A percentile compares a stretch with the other conserved stretches of the same genome.
Conservation (phyloP, 768 basidiomycete genomes). For the Mycena epipterygia region DNA sequence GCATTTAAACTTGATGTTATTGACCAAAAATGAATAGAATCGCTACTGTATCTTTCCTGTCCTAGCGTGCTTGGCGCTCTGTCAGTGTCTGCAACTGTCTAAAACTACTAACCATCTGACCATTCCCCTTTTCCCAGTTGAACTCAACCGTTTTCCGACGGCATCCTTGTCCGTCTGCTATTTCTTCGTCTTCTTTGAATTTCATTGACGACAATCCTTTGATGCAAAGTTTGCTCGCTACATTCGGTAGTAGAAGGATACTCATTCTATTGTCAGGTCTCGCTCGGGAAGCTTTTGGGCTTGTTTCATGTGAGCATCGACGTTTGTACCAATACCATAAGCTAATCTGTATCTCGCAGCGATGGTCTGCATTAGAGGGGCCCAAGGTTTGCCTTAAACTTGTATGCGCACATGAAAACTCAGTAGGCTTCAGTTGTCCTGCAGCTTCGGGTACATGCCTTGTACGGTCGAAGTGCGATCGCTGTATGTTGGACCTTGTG, state of each 20-base stretch:
- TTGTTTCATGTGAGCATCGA: not conserved
- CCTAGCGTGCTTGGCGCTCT: not conserved
- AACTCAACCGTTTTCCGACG: constrained; percentile 1
- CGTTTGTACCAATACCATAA: too few relatives aligned
- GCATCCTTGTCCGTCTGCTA: not conserved
- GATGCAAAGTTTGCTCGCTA: not conserved
- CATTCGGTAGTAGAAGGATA: not conserved
- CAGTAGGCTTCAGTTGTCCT: constrained; percentile 6
- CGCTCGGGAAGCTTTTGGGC: not conserved
- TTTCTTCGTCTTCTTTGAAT: not conserved
- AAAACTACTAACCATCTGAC: not conserved
- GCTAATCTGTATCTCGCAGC: not conserved
- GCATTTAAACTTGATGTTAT: not conserved
- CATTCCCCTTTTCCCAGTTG: not conserved
- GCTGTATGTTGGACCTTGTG: not conserved
- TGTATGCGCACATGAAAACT: too few relatives aligned
- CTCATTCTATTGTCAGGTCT: not conserved
- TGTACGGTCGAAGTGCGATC: constrained; percentile 21
- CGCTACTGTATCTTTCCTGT: constrained; percentile 15
- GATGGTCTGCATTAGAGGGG: not conserved
- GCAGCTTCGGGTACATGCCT: constrained; percentile 23
- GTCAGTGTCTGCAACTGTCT: not conserved
- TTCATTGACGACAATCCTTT: not conserved
- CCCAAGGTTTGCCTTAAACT: constrained; percentile 4
- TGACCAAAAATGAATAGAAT: not conserved